Conservation (phyloP, 495 filamentous ascomycete genomes). For the Annulohypoxylon moriforme region DNA sequence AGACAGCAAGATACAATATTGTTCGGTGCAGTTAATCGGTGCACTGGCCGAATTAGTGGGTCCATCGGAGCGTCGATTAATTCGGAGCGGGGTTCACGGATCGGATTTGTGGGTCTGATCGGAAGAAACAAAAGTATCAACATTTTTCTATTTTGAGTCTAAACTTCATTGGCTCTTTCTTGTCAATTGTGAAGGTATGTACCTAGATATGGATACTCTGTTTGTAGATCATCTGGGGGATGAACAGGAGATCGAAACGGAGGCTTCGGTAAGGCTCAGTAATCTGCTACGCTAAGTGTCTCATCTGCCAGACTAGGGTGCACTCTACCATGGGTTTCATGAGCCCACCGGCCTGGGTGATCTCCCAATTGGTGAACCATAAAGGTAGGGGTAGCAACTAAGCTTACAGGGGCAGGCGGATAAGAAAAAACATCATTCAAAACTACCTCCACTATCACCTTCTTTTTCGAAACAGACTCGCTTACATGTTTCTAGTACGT, state of each 20-base stretch:
- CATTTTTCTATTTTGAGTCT: slow-evolving; percentile 12
- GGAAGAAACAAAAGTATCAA: neutral
- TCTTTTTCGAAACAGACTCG: slow-evolving; percentile 34
- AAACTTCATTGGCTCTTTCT: neutral
- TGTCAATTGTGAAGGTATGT: neutral
- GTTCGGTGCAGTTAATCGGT: neutral
- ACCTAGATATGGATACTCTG: neutral
- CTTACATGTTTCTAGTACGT: slow-evolving; percentile 35
- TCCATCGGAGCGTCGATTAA: neutral
- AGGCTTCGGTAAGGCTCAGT: slow-evolving; percentile 8
- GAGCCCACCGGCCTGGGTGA: neutral
- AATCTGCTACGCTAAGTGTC: slow-evolving; percentile 29
- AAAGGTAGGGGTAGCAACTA: neutral
- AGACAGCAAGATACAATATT: neutral
- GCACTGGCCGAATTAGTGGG: neutral
- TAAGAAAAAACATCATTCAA: slow-evolving; percentile 3
- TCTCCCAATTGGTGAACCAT: slow-evolving; percentile 9
- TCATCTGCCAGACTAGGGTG: slow-evolving; percentile 12
- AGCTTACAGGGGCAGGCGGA: neutral
- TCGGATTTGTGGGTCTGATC: slow-evolving; percentile 4
- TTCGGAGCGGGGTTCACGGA: neutral
- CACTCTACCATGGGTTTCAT: slow-evolving; percentile 11
- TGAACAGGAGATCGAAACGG: slow-evolving; percentile 16
- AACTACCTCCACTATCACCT: slow-evolving; percentile 15
- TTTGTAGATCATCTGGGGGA: slow-evolving; percentile 15